A percentile compares a stretch with the other conserved stretches of the same genome.
Evolutionary conservation across 2,329 filamentous ascomycete species (phyloP).

Genomic region (Xylaria sp.): DNA sequence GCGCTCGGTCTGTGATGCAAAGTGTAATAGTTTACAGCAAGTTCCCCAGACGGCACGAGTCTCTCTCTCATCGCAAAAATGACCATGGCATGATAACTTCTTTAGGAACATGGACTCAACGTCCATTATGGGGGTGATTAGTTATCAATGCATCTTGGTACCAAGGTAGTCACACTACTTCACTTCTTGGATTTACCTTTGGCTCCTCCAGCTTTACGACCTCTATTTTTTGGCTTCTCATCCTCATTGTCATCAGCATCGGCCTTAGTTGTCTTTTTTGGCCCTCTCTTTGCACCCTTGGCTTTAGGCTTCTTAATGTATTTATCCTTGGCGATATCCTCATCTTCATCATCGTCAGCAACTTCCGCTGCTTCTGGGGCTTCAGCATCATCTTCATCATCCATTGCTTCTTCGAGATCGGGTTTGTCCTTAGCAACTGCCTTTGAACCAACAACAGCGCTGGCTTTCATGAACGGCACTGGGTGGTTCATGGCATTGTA

Average conservation of each 20-base stretch:
- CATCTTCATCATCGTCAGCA: slow-evolving; percentile 74
- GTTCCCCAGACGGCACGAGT: background rate
- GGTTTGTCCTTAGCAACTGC: slow-evolving; percentile 76
- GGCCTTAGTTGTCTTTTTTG: slow-evolving; percentile 44
- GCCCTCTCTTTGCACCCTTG: slow-evolving; percentile 61
- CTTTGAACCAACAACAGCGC: slow-evolving; percentile 74
- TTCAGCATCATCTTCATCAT: slow-evolving; percentile 84
- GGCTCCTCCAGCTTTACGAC: slow-evolving; percentile 34
- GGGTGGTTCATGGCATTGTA: slow-evolving; percentile 89
- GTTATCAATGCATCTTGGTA: background rate
- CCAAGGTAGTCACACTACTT: slow-evolving; percentile 18
- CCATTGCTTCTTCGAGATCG: slow-evolving; percentile 94
- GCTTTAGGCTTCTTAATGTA: slow-evolving; percentile 92
- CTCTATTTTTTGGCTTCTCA: slow-evolving; percentile 40
- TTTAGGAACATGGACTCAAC: background rate
- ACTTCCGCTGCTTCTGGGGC: slow-evolving; percentile 62
- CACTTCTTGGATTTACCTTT: slow-evolving; percentile 43
- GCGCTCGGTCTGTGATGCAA: background rate
- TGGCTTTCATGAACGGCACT: slow-evolving; percentile 95
- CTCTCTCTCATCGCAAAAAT: background rate
- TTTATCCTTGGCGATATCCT: slow-evolving; percentile 88
- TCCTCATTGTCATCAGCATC: slow-evolving; percentile 55
- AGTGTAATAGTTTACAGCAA: background rate
- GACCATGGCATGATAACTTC: background rate
- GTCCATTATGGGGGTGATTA: background rate